Base-by-base conservation (phyloP, 768 basidiomycete species). In the Strobilomyces confusus region DNA sequence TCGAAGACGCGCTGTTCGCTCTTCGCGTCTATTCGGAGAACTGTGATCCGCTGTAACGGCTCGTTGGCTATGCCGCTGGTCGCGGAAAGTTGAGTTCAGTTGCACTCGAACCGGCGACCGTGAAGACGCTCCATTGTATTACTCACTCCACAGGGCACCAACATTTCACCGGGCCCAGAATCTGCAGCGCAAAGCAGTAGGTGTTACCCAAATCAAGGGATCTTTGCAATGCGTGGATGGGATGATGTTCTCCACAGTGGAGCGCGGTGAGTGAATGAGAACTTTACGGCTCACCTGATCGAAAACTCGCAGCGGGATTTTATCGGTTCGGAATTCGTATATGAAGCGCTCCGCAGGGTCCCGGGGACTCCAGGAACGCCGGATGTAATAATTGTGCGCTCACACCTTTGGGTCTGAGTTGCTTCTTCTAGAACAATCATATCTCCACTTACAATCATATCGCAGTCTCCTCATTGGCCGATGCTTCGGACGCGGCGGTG, bases 401-500 rank as follows among this genome's bases (percentile, higher is more conserved):
- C 22, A 44, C 6, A 32, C 33, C 42, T 48, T 52, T 47, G 29
- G 53, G 51, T 51, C 43, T 51, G 29, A 9, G 42, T 43, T 44
- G 48, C 48, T 51, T 38, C 50, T 61, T 53, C 53, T 33, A 52
- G 54, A 58, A 63, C 3, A 17, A 45, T 46, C 19, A 41, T 49
- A 44, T 53, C 52, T 48, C 30, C 26, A 42, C 45, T 44, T 26
- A 25, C 22, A 33, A 42, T 6, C 47, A 48, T 63, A 63, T 63
- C 56, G 62, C 48, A 23, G 13, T n/a, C 19, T 4, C 14, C n/a
- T 19, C 41, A 64, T 64, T 62, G 63, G 63, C 17, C 46, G n/a
- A 22, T 37, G 20, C 25, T 49, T 62, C 51, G 61, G 55, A 52
- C 4, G 61, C 62, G 51, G 42, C 9, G 30, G 34, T 32, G 49